Conservation (phyloP, 768 basidiomycete species). For the Tricholoma sp. region DNA sequence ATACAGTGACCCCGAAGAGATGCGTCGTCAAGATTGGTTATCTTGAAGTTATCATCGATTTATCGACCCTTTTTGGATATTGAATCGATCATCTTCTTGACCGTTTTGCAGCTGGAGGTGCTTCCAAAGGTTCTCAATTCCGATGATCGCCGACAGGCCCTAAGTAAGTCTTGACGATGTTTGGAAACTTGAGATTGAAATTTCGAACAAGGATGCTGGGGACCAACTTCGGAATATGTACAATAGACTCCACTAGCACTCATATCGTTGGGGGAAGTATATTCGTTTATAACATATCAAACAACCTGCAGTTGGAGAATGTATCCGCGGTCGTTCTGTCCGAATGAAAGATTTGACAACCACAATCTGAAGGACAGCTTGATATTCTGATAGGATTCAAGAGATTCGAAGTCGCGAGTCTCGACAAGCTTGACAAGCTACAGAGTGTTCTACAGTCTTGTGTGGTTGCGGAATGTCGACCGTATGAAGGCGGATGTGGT, state of each 20-base stretch:
- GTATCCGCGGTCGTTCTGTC: neutral
- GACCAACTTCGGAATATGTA: neutral
- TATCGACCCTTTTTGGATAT: no score
- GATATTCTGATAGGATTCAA: neutral
- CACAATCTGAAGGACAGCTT: neutral
- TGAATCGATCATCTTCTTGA: no score
- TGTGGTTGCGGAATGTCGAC: neutral
- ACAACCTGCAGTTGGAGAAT: neutral
- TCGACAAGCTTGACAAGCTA: neutral
- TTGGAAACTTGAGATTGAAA: neutral
- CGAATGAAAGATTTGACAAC: neutral
- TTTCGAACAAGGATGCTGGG: neutral
- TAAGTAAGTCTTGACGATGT: neutral
- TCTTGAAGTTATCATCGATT: no score
- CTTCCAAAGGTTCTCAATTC: neutral
- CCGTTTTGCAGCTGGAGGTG: neutral
- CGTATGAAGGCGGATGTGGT: neutral
- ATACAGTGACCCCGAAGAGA: no score
- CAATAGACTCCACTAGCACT: neutral
- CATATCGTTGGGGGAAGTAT: neutral
- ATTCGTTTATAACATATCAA: neutral
- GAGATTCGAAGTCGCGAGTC: neutral
- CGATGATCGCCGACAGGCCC: neutral
- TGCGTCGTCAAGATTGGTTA: no score
- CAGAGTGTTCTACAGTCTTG: neutral